Conservation (phyloP, 371 early-diverging fungal species). For the Gilbertella persicaria region DNA sequence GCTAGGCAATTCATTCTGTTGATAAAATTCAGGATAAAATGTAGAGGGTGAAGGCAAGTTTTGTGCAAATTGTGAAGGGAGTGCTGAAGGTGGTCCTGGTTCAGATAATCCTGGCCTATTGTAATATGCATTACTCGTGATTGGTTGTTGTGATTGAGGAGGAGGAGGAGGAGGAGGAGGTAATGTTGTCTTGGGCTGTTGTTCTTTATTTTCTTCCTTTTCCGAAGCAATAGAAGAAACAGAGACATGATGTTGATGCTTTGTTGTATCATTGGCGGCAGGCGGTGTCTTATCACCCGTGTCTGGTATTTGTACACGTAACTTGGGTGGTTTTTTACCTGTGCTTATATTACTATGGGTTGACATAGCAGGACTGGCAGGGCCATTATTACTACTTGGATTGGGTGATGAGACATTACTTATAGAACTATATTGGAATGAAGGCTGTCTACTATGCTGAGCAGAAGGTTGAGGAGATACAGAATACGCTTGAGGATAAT, state of each 20-base stretch:
- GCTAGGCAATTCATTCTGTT: conserved; percentile 62
- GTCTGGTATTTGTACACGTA: conserved; percentile 57
- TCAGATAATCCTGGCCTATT: conserved; percentile 11
- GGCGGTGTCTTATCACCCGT: conserved; percentile 16
- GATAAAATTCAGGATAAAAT: conserved; percentile 79
- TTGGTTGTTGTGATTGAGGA: conserved; percentile 8
- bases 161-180: conserved; percentile 5
- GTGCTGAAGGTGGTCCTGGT: conserved; percentile 51
- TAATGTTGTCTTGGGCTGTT: background rate
- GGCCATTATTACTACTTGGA: conserved; percentile 2
- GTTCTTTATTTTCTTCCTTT: conserved; percentile 8
- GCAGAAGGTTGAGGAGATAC: conserved; percentile 20
- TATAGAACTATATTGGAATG: conserved; percentile 13
- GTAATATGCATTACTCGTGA: background rate
- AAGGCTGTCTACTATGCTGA: conserved; percentile 21
- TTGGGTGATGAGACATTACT: conserved; percentile 20
- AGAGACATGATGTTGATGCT: conserved; percentile 23
- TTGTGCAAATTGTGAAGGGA: conserved; percentile 76
- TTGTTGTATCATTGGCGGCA: conserved; percentile 1
- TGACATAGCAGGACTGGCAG: conserved; percentile 31
- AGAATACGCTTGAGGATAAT: conserved; percentile 12
- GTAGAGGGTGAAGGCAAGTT: conserved; percentile 77
- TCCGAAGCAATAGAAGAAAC: conserved; percentile 32
- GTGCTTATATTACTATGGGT: conserved; percentile 25
- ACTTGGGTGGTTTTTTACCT: conserved; percentile 46